Base-by-base conservation (phyloP, 176 grass and related monocot genomes). In the Saccharum spontaneum region DNA sequence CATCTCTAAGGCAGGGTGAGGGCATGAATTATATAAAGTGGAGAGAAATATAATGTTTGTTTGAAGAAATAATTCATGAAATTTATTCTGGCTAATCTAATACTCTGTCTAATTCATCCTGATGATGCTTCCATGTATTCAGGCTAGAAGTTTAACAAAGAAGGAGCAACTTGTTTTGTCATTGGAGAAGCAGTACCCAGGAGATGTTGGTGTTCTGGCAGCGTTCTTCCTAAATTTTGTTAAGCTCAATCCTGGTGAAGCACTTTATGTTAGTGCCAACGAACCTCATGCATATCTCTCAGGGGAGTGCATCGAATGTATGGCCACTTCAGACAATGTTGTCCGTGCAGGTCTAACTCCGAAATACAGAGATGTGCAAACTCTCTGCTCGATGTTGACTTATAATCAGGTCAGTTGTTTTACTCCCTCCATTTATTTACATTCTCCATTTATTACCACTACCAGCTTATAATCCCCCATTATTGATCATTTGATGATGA, bases 311-410 rank as follows among this genome's bases (percentile, higher is more conserved):
- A 70, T 97, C 3, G 95, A 97, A 79, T 97, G 95, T 54, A 97
- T 97, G 95, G 95, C 95, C 24, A 91, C 95, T 18, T 97, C 95
- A 34, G 95, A 97, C 57, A 97, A 97, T 67, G 92, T 97, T 61
- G 92, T 97, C 49, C 90, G 95, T 89, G 95, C 93, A 67, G 93
- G 95, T 57, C 79, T 97, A 75, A 97, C 95, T 59, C 90, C 92
- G 30, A 97, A 97, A 74, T 97, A 91, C 81, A 90, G 83, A 83
- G 95, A 97, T 26, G 92, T 97, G 70, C 48, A 52, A 52, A 52
- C 48, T 17, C 48, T 52, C 48, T 52, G 48, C 16, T 52, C 48
- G 5, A 52, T 97, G 95, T 75, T 97, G n/a, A 97, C 92, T 61
- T 97, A 97, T 55, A 94, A 91, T 61, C 95, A 94, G 95, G 95